phyloP scores from a whole-genome alignment of 139 green algal genomes.

The Gonium pectorale region DNA sequence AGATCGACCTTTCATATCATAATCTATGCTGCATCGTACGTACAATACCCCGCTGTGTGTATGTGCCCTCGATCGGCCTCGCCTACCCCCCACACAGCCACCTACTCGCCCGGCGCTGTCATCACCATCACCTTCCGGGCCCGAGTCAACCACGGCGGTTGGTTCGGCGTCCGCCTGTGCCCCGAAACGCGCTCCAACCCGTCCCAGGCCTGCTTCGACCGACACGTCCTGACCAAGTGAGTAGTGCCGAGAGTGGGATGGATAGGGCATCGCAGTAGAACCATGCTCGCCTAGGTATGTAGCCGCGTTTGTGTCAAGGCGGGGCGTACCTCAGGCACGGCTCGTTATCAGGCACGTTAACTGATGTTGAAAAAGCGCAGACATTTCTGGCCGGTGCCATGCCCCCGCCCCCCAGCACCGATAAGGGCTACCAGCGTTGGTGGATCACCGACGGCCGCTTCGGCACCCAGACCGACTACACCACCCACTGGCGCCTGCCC shows the following conservation, averaged over 20 bases:
- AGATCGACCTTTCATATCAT: too few species aligned
- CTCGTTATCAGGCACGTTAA: too few species aligned
- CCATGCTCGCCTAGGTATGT: too few species aligned
- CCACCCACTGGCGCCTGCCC: neutral
- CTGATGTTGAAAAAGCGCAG: too few species aligned
- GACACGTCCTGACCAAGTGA: neutral
- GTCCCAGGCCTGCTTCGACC: neutral
- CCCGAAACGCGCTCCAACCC: neutral
- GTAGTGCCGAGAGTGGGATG: neutral
- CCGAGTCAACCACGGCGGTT: neutral
- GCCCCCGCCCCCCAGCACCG: neutral
- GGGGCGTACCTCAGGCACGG: too few species aligned
- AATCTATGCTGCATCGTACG: too few species aligned
- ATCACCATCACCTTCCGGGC: neutral
- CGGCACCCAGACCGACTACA: neutral
- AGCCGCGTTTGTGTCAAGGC: too few species aligned
- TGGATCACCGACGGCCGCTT: neutral
- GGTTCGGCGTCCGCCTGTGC: neutral
- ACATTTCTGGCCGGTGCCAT: neutral
- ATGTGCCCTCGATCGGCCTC: too few species aligned
- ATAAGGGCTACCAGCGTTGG: neutral
- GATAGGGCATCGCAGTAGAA: too few species aligned
- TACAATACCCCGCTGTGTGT: too few species aligned
- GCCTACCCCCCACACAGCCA: too few species aligned
- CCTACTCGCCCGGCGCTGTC: too few species aligned